phyloP scores from a whole-genome alignment of 768 basidiomycete species.

The Panaeolus cyanescens region DNA sequence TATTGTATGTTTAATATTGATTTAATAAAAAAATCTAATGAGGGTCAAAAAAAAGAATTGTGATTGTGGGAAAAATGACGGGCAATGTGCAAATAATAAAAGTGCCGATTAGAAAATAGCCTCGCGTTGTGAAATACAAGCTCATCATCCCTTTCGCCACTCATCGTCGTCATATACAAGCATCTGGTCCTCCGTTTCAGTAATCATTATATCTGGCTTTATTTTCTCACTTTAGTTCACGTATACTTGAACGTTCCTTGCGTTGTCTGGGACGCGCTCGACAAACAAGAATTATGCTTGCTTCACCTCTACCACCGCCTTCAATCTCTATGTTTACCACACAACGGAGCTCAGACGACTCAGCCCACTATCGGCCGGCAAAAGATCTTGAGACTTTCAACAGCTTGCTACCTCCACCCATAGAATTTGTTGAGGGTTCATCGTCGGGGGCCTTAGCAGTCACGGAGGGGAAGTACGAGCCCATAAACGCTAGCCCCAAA shows the following conservation, averaged over 20 bases:
- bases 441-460: constrained; percentile 75
- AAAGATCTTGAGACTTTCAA: constrained; percentile 78
- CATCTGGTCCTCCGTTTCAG: neutral
- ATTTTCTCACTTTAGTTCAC: neutral
- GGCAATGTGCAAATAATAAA: neutral
- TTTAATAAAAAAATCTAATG: neutral
- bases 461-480: constrained; percentile 76
- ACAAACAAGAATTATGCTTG: constrained; percentile 55
- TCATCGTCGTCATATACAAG: neutral
- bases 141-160: neutral
- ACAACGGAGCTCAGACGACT: constrained; percentile 50
- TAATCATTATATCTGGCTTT: neutral
- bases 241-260: neutral
- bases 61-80: neutral
- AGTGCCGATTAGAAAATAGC: constrained; percentile 3
- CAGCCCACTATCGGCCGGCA: constrained; percentile 61
- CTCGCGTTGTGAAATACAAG: neutral
- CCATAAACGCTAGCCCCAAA: constrained; percentile 73
- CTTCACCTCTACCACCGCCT: constrained; percentile 50
- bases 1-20: no score
- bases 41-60: neutral
- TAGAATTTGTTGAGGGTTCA: constrained; percentile 85
- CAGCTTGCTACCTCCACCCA: constrained; percentile 73
- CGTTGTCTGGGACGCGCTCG: constrained; percentile 12
- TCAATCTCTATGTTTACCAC: constrained; percentile 49